phyloP scores from a whole-genome alignment of 352 stramenopile genomes.

The Globisporangium sylvaticum region DNA sequence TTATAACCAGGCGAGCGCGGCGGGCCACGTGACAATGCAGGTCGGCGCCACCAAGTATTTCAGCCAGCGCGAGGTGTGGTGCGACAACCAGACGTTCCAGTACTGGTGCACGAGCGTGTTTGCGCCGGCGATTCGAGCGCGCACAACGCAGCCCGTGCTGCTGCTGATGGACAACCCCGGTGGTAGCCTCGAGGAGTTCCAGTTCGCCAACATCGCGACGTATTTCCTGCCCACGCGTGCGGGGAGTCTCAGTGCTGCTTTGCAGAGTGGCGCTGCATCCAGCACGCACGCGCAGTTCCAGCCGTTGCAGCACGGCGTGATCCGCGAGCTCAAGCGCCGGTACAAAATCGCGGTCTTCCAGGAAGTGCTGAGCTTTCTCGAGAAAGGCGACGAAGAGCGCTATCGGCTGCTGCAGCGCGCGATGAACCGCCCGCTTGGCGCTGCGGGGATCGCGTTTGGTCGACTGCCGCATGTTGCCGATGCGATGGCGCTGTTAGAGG shows the following conservation, averaged over 20 bases:
- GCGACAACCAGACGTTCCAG: constrained; percentile 44
- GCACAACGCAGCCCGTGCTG: constrained; percentile 38
- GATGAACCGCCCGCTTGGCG: constrained; percentile 29
- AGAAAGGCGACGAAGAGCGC: constrained; percentile 37
- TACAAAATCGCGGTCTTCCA: constrained; percentile 52
- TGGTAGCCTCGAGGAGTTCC: constrained; percentile 30
- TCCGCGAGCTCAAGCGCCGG: constrained; percentile 45
- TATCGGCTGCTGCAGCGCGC: constrained; percentile 37
- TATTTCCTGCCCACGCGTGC: constrained; percentile 34
- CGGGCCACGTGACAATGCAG: constrained; percentile 4
- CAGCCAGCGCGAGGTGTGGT: constrained; percentile 52
- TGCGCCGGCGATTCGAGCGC: constrained; percentile 35
- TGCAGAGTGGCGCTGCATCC: neutral
- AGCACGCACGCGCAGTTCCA: constrained; percentile 23
- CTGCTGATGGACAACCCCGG: constrained; percentile 45
- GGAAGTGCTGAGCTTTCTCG: constrained; percentile 37
- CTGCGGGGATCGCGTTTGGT: constrained; percentile 31
- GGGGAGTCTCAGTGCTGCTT: neutral
- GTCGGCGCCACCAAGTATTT: constrained; percentile 25
- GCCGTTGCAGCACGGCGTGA: constrained; percentile 29
- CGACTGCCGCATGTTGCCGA: constrained; percentile 38
- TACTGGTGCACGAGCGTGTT: constrained; percentile 52
- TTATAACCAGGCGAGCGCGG: neutral
- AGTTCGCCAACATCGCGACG: constrained; percentile 34
- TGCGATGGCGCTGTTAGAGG: constrained; percentile 38